These are phyloP conservation scores for Sphaerulina musiva DNA, from an alignment of 2,329 filamentous ascomycete genomes.

Conservation along the genomic window DNA sequence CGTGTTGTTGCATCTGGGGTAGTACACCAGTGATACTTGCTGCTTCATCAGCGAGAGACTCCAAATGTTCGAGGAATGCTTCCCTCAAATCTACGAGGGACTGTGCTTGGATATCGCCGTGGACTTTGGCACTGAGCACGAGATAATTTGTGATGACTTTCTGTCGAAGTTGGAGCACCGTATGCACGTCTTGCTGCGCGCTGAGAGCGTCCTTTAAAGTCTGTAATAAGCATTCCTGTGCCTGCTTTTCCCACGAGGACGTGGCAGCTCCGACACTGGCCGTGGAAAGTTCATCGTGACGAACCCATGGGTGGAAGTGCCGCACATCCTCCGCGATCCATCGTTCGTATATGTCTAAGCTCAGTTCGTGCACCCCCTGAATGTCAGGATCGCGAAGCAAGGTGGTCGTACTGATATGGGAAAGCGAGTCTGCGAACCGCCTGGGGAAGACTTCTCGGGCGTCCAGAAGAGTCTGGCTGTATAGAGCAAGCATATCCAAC, in stretches of 20 bases:
- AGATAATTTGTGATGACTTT: constrained; percentile 28
- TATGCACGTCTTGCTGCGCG: constrained; percentile 17
- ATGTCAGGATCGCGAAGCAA: constrained; percentile 67
- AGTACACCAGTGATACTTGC: constrained; percentile 10
- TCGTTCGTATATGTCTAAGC: constrained; percentile 67
- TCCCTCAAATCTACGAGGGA: constrained; percentile 21
- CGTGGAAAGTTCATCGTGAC: constrained; percentile 60
- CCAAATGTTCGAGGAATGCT: constrained; percentile 21
- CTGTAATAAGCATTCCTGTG: constrained; percentile 32
- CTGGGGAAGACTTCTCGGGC: constrained; percentile 70
- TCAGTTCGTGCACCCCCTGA: constrained; percentile 59
- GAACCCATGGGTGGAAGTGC: constrained; percentile 80
- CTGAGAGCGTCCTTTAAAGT: constrained; percentile 20
- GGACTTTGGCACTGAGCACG: constrained; percentile 20
- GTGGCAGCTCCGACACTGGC: constrained; percentile 38
- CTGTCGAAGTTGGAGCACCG: constrained; percentile 23
- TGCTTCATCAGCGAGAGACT: constrained; percentile 17
- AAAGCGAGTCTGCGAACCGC: constrained; percentile 63
- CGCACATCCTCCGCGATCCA: constrained; percentile 80
- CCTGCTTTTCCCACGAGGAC: constrained; percentile 64
- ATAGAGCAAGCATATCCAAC: constrained; percentile 61
- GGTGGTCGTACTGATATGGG: constrained; percentile 60
- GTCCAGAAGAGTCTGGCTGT: constrained; percentile 68
- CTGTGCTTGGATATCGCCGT: constrained; percentile 13
- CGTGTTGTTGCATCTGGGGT: constrained; percentile 1